These are phyloP conservation scores for Cladosporium phlei DNA, from an alignment of 2,329 filamentous ascomycete genomes.

Conservation along the genomic window DNA sequence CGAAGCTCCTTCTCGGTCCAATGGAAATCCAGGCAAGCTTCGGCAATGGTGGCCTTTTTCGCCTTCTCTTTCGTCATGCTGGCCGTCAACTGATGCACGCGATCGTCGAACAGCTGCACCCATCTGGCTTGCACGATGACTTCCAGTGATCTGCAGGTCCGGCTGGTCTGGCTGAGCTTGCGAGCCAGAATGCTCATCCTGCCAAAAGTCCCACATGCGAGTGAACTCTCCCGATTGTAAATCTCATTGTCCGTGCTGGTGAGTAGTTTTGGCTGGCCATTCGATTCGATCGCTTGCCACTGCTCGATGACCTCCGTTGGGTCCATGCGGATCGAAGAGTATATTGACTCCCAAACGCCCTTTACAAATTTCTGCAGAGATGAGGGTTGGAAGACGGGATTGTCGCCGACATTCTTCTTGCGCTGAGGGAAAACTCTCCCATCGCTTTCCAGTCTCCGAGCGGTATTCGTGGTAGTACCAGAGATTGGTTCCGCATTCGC, in stretches of 20 bases:
- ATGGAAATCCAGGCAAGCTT: slow-evolving; percentile 50
- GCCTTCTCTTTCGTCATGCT: slow-evolving; percentile 37
- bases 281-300: slow-evolving; percentile 31
- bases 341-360: slow-evolving; percentile 49
- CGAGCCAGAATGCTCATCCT: slow-evolving; percentile 42
- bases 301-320: slow-evolving; percentile 34
- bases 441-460: slow-evolving; percentile 21
- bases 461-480: slow-evolving; percentile 11
- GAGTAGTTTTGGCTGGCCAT: slow-evolving; percentile 25
- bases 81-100: slow-evolving; percentile 40
- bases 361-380: slow-evolving; percentile 46
- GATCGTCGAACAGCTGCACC: slow-evolving; percentile 52
- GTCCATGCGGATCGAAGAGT: slow-evolving; percentile 39
- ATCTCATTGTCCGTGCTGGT: slow-evolving; percentile 22
- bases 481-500: slow-evolving; percentile 10
- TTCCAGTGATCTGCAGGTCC: slow-evolving; percentile 53
- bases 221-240: slow-evolving; percentile 17
- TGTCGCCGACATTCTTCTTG: slow-evolving; percentile 30
- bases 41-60: slow-evolving; percentile 49
- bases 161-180: slow-evolving; percentile 47
- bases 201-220: slow-evolving; percentile 32
- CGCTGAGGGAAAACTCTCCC: slow-evolving; percentile 24
- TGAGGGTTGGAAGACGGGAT: slow-evolving; percentile 43
- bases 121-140: slow-evolving; percentile 56
- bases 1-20: slow-evolving; percentile 56